Evolutionary conservation across 306 rosid genomes (phyloP).

Genomic region (Phaseolus lunatus): DNA sequence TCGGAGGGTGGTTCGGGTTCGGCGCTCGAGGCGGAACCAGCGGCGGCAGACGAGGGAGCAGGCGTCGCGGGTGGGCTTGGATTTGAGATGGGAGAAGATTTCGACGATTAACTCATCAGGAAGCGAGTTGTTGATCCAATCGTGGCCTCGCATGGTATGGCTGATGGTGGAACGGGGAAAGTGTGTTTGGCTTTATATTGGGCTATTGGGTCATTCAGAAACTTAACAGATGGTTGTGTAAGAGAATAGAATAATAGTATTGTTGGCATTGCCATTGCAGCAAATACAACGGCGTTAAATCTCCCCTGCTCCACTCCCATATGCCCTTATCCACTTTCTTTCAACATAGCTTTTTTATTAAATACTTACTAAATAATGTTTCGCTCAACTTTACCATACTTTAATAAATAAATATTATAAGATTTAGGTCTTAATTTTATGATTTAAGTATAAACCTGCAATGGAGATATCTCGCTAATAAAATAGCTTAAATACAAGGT

Average conservation of each 20-base stretch:
- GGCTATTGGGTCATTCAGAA: not conserved
- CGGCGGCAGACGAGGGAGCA: constrained; percentile 87
- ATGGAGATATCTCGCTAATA: too few relatives aligned
- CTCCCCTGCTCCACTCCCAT: not conserved
- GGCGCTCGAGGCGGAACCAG: constrained; percentile 76
- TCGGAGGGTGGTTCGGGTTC: constrained; percentile 65
- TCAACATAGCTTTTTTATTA: too few relatives aligned
- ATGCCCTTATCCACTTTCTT: not conserved
- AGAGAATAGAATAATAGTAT: not conserved
- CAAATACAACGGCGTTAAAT: constrained; percentile 10
- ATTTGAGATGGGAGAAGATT: constrained; percentile 58
- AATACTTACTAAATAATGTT: too few relatives aligned
- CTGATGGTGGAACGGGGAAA: not conserved
- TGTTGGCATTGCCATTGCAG: not conserved
- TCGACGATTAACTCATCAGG: constrained; percentile 79
- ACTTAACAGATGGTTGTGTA: not conserved
- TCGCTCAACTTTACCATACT: too few relatives aligned
- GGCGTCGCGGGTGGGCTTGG: constrained; percentile 68
- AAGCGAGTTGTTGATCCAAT: constrained; percentile 65
- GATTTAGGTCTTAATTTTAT: too few relatives aligned
- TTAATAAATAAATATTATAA: too few relatives aligned
- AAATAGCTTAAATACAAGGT: too few relatives aligned
- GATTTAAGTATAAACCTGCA: too few relatives aligned
- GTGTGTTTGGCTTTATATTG: not conserved
- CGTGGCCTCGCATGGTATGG: constrained; percentile 57